Evolutionary conservation across 2,329 filamentous ascomycete genomes (phyloP).

Genomic region (Nemania sp.): DNA sequence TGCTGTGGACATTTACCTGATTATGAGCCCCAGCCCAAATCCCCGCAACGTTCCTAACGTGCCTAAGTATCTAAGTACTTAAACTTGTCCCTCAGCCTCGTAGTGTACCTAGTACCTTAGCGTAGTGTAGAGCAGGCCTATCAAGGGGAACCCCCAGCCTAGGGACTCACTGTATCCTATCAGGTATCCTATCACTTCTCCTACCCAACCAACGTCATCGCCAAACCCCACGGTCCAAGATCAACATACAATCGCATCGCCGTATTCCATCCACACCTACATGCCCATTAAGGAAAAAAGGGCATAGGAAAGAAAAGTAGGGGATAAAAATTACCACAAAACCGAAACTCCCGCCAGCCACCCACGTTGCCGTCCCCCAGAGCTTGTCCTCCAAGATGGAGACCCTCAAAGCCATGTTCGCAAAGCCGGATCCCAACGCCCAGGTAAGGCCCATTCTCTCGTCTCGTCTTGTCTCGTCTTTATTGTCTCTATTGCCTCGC

Average conservation of each 20-base stretch:
- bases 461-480: too few species aligned
- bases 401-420: constrained; percentile 82
- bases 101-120: too few species aligned
- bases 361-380: neutral
- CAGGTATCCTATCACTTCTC: neutral
- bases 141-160: constrained; percentile 13
- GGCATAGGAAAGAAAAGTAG: too few species aligned
- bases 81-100: constrained; percentile 13
- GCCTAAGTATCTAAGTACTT: too few species aligned
- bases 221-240: constrained; percentile 7
- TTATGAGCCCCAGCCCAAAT: too few species aligned
- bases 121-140: neutral
- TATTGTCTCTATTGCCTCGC: neutral
- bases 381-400: constrained; percentile 67
- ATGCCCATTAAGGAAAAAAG: neutral
- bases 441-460: constrained; percentile 64
- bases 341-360: neutral
- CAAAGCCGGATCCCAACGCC: constrained; percentile 87
- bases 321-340: too few species aligned
- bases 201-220: constrained; percentile 25
- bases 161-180: constrained; percentile 4
- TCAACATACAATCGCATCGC: neutral
- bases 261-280: neutral
- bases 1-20: too few species aligned
- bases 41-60: too few species aligned